phyloP scores from a whole-genome alignment of 768 basidiomycete genomes.

The Lactarius vividus region DNA sequence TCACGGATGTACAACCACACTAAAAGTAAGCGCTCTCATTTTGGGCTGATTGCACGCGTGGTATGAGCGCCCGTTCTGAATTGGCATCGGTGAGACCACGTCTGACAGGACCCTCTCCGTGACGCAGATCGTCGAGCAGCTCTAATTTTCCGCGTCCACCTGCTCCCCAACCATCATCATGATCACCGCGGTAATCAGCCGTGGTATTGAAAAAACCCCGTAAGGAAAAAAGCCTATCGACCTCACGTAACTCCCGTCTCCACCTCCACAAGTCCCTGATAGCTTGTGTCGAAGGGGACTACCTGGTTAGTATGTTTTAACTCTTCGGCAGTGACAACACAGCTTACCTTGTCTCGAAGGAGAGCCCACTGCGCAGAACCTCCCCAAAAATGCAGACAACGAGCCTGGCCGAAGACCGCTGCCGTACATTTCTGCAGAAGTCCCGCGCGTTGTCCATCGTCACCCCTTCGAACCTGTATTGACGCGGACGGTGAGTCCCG shows the following conservation, averaged over 20 bases:
- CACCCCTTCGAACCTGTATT: slow-evolving; percentile 4
- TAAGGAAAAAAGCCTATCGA: slow-evolving; percentile 12
- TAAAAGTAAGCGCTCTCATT: not conserved
- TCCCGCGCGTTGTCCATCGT: slow-evolving; percentile 1
- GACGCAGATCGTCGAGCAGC: not conserved
- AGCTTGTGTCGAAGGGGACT: not conserved
- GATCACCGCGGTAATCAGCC: slow-evolving; percentile 4
- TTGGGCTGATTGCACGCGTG: not conserved
- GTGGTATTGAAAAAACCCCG: slow-evolving; percentile 15
- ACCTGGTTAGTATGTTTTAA: not conserved
- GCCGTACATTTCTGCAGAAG: not conserved
- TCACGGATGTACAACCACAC: no score
- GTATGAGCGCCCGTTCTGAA: not conserved
- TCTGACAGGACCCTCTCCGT: not conserved
- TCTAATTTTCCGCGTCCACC: not conserved
- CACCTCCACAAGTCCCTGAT: not conserved
- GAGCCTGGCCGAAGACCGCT: slow-evolving; percentile 8
- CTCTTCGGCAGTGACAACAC: not conserved
- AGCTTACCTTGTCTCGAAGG: slow-evolving; percentile 1
- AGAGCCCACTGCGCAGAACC: not conserved
- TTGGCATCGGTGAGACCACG: not conserved
- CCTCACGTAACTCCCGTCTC: slow-evolving; percentile 7
- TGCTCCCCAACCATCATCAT: not conserved
- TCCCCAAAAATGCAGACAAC: not conserved
- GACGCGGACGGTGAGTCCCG: not conserved